Evolutionary conservation across 768 basidiomycete species (phyloP), one percentile per base, ranked within the genome.

Genomic region (Psilocybe cyanescens): DNA sequence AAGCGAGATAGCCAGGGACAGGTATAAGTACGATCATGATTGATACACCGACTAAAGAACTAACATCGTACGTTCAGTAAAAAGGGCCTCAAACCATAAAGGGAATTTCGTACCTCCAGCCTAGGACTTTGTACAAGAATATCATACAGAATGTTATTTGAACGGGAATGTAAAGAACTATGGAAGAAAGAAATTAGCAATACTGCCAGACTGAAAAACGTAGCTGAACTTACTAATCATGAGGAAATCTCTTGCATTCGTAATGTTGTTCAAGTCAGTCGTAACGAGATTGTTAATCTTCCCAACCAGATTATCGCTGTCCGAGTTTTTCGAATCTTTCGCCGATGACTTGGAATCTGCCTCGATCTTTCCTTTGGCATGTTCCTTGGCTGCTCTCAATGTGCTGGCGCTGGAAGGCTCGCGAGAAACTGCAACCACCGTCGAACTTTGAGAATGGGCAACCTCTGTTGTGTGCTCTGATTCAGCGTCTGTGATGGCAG

Each of bases 271-370:
- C 55, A 81, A 31, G 49, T 71, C 68, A 0, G 63, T 67, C 11
- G 66, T 71, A 8, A 68, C 65, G 0, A 71, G 57, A 35, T 92
- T 93, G 71, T 89, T 92, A 70, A 94, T 87, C 70, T 86, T 90
- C 8, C 92, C 91, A 39, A 86, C 82, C 19, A 91, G 74, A 66
- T 88, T 87, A n/a, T 56, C 39, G 28, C 49, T 31, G 29, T 46
- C 33, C 46, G 30, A 19, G 1, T 39, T 30, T 29, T 35, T 33
- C 28, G 39, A 44, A 7, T 24, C 48, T 35, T 50, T 37, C 12
- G 8, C 24, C 14, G 55, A 47, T 33, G 55, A 19, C 44, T 30
- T 50, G 8, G 19, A 29, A 9, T 49, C 35, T 14, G 37, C 17
- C 11, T n/a, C 24, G 3, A 11, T 33, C 30, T 56, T 44, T 19